Evolutionary conservation across 2,329 filamentous ascomycete species (phyloP).

Genomic region (Colletotrichum caudatum): DNA sequence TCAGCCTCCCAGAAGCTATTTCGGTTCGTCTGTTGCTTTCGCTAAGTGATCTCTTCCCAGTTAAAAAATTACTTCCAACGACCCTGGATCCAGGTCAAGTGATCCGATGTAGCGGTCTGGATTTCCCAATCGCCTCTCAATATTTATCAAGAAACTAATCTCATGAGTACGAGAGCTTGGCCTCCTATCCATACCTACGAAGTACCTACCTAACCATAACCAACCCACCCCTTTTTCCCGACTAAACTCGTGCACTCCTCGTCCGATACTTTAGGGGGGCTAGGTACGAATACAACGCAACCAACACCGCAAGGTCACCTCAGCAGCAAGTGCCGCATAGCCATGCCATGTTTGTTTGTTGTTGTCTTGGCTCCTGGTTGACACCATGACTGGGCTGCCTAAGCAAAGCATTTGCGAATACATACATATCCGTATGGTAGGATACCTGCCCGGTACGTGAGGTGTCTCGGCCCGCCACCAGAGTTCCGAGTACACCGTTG

Average conservation of each 20-base stretch:
- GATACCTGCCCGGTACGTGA: conserved; percentile 22
- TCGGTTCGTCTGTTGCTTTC: conserved; percentile 21
- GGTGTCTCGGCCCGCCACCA: not conserved
- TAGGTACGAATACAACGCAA: not conserved
- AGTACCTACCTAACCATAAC: too few relatives aligned
- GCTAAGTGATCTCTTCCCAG: conserved; percentile 6
- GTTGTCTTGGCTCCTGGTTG: conserved; percentile 10
- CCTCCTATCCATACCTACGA: too few relatives aligned
- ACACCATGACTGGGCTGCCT: conserved; percentile 25
- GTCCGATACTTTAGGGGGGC: not conserved
- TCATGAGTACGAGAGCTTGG: conserved; percentile 2
- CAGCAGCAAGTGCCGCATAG: not conserved
- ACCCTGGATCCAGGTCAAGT: conserved; percentile 4
- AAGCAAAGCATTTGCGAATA: conserved; percentile 16
- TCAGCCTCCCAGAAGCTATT: conserved; percentile 32
- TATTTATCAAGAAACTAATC: not conserved
- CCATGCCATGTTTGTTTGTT: conserved; percentile 24
- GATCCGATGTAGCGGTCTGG: conserved; percentile 13
- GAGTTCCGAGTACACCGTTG: conserved; percentile 11
- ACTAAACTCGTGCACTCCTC: not conserved
- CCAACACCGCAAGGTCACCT: not conserved
- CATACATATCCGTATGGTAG: not conserved
- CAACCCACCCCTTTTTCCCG: not conserved
- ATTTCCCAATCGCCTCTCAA: conserved; percentile 9
- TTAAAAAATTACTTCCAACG: not conserved